Evolutionary conservation across 148 eudicot genomes (phyloP), one percentile per base, ranked within the genome.

Genomic region (Beta vulgaris): DNA sequence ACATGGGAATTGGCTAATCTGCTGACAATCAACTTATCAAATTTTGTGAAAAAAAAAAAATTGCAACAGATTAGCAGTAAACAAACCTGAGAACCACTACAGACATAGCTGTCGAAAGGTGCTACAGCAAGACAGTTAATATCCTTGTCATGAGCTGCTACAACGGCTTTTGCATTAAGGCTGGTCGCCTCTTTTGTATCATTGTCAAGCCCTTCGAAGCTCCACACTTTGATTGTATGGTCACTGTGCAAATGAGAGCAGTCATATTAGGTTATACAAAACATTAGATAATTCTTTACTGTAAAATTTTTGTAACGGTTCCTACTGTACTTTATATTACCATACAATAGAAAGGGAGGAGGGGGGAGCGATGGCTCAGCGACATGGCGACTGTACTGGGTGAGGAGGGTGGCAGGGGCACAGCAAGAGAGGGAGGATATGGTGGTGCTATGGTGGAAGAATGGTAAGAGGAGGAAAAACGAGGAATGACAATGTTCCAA

Each of bases 81-180:
- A 82, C 89, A 70, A 63, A 94, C 98, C 97, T 95, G 96, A 71
- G 99, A 95, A 55, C 93, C 97, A 83, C 91, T 92, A 72, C 99
- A 95, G 74, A 91, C 94, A 77, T 88, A 86, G 81, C 89, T 86
- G 78, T 95, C 99, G 86, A 86, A 86, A 46, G 99, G 98, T 69
- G 99, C 82, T 81, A 95, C 77, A 46, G 99, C 94, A 69, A 95
- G 74, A 32, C 94, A 85, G 78, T 95, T 95, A 39, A 95, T 95
- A 87, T 95, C 99, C 83, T 92, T 95, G 60, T 86, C 93, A 71
- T 95, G 99, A 59, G 99, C 97, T 65, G 91, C 96, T 44, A 88
- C 93, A 71, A 86, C 92, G 65, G 94, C 94, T 88, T 86, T 92
- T 54, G 90, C 88, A 78, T 89, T 89, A 72, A 95, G 91, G 70